Conservation (phyloP, 371 early-diverging fungal genomes). For the Mortierella sp. region DNA sequence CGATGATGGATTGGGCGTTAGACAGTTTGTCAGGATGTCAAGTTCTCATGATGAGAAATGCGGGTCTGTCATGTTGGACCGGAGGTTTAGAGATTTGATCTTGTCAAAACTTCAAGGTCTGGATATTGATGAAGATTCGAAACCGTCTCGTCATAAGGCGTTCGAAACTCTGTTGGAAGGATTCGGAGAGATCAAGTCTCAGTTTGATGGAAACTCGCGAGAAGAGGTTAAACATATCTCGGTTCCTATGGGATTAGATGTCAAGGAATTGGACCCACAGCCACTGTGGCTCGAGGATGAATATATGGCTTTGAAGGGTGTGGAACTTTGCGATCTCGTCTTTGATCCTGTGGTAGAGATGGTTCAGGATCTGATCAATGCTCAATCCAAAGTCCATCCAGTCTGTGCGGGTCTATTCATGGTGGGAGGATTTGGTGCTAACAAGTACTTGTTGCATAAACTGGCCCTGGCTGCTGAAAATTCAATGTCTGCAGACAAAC, state of each 20-base stretch:
- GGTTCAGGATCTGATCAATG: slow-evolving; percentile 63
- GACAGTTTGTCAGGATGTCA: slow-evolving; percentile 51
- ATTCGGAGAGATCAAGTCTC: slow-evolving; percentile 51
- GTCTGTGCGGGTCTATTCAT: slow-evolving; percentile 67
- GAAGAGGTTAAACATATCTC: slow-evolving; percentile 49
- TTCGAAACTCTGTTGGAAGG: slow-evolving; percentile 55
- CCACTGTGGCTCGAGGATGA: slow-evolving; percentile 56
- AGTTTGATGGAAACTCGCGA: slow-evolving; percentile 34
- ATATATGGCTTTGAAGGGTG: slow-evolving; percentile 52
- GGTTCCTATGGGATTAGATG: slow-evolving; percentile 51
- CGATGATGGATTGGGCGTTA: slow-evolving; percentile 43
- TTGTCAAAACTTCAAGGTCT: slow-evolving; percentile 23
- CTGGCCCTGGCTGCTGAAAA: slow-evolving; percentile 26
- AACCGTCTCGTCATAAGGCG: slow-evolving; percentile 46
- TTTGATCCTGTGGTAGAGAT: slow-evolving; percentile 71
- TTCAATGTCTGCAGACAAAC: neutral
- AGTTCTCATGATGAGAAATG: slow-evolving; percentile 45
- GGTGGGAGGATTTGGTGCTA: slow-evolving; percentile 73
- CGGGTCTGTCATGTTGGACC: slow-evolving; percentile 50
- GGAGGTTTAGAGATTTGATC: slow-evolving; percentile 32
- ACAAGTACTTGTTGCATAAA: slow-evolving; percentile 66
- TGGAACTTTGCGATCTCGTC: slow-evolving; percentile 56
- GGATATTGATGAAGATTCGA: slow-evolving; percentile 46
- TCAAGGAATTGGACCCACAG: slow-evolving; percentile 35
- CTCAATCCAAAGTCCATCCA: slow-evolving; percentile 63